Conservation (phyloP, 2,329 filamentous ascomycete species). For the Diaporthe citriasiana region DNA sequence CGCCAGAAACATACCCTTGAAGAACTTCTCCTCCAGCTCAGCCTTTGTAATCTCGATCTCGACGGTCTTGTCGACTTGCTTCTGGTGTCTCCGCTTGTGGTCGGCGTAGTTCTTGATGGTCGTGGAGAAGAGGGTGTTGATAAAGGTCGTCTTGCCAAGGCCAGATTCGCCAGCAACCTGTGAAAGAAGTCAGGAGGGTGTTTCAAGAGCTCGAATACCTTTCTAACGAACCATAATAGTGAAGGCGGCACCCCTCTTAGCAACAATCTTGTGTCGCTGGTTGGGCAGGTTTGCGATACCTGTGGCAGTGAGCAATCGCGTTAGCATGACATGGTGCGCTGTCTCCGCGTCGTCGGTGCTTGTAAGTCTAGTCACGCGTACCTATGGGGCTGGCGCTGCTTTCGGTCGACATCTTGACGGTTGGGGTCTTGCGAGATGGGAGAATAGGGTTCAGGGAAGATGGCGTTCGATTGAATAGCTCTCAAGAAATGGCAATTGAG, state of each 20-base stretch:
- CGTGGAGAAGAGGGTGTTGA: slow-evolving; percentile 99
- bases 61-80: slow-evolving; percentile 99
- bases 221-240: slow-evolving; percentile 89
- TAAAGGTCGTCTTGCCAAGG: slow-evolving; percentile 99
- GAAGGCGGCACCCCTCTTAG: slow-evolving; percentile 93
- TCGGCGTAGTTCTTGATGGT: slow-evolving; percentile 99
- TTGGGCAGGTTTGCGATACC: slow-evolving; percentile 72
- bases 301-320: slow-evolving; percentile 9
- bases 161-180: slow-evolving; percentile 98
- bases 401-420: slow-evolving; percentile 41
- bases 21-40: slow-evolving; percentile 99
- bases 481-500: slow-evolving; percentile 32
- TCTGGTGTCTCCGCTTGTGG: slow-evolving; percentile 98
- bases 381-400: slow-evolving; percentile 76
- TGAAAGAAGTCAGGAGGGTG: slow-evolving; percentile 17
- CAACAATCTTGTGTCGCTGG: slow-evolving; percentile 82
- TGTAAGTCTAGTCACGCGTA: slow-evolving; percentile 58
- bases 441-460: slow-evolving; percentile 6
- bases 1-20: slow-evolving; percentile 82
- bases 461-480: slow-evolving; percentile 24
- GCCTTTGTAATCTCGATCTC: slow-evolving; percentile 99
- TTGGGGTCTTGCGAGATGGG: slow-evolving; percentile 9
- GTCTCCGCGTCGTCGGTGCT: slow-evolving; percentile 12
- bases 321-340: slow-evolving; percentile 18
- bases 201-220: background rate